Conservation (phyloP, 495 filamentous ascomycete species). For the Hypoxylon fragiforme region DNA sequence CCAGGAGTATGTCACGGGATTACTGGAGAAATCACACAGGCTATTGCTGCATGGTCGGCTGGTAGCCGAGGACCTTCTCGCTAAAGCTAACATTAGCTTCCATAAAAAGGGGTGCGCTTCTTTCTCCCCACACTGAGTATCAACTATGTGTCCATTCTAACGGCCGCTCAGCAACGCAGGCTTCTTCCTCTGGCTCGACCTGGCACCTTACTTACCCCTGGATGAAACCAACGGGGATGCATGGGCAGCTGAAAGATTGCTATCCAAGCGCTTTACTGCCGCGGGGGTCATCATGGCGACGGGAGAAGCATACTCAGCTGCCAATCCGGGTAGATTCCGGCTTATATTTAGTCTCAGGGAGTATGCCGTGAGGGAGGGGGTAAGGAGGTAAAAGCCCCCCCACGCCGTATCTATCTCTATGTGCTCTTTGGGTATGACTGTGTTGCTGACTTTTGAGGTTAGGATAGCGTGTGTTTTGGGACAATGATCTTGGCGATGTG, state of each 20-base stretch:
- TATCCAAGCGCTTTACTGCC: conserved; percentile 43
- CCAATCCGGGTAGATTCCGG: conserved; percentile 55
- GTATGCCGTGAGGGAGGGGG: conserved; percentile 44
- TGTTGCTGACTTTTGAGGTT: neutral
- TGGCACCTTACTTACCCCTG: conserved; percentile 40
- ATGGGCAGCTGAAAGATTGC: conserved; percentile 35
- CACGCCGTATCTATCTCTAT: too few relatives aligned
- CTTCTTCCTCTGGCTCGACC: too few relatives aligned
- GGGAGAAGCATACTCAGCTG: conserved; percentile 49
- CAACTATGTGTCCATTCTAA: too few relatives aligned
- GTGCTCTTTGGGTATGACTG: too few relatives aligned
- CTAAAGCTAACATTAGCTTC: conserved; percentile 47
- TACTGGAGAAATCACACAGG: conserved; percentile 46
- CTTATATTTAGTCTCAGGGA: conserved; percentile 53
- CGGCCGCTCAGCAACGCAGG: too few relatives aligned
- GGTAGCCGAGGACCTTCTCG: conserved; percentile 42
- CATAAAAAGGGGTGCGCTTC: conserved; percentile 22
- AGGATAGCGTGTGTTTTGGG: conserved; percentile 11
- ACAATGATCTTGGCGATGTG: too few relatives aligned
- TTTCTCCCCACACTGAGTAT: too few relatives aligned
- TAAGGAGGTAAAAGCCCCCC: conserved; percentile 43
- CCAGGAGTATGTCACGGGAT: conserved; percentile 47
- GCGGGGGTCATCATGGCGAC: conserved; percentile 51
- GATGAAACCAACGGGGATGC: conserved; percentile 27
- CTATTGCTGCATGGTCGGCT: conserved; percentile 44